Conservation (phyloP, 164 flowering plant genomes). For the Saururus chinensis region DNA sequence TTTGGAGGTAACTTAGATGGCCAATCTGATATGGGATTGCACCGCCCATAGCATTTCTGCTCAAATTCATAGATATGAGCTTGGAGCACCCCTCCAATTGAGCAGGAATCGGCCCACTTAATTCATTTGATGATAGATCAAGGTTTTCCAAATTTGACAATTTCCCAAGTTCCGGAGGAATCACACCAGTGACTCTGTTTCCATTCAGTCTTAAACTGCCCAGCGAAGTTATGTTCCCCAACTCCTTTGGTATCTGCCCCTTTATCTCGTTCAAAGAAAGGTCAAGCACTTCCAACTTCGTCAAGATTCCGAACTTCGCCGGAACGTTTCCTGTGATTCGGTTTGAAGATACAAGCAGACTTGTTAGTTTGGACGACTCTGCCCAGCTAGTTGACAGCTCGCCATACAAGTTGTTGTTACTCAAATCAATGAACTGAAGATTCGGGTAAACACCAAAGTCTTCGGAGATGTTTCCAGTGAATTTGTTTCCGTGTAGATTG, state of each 20-base stretch:
- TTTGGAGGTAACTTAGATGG: conserved; percentile 14
- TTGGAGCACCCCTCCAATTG: too few relatives aligned
- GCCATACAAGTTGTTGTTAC: background rate
- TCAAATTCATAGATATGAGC: too few relatives aligned
- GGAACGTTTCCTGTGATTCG: background rate
- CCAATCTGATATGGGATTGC: conserved; percentile 5
- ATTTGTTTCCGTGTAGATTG: too few relatives aligned
- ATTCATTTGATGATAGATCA: too few relatives aligned
- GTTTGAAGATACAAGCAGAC: background rate
- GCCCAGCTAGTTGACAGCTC: background rate
- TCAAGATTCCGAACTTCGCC: too few relatives aligned
- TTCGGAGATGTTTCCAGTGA: too few relatives aligned
- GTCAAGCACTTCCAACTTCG: background rate
- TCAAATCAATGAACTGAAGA: background rate
- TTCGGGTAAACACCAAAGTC: background rate
- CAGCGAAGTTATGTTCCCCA: background rate
- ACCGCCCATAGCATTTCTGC: too few relatives aligned
- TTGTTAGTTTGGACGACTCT: background rate
- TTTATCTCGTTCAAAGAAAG: background rate
- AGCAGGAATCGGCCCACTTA: too few relatives aligned
- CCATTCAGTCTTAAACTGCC: background rate
- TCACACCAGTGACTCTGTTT: background rate
- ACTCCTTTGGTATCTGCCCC: background rate
- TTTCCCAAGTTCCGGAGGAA: background rate
- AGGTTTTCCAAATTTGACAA: background rate